phyloP scores from a whole-genome alignment of 106 monocot species.

The Dendrobium huoshanense region DNA sequence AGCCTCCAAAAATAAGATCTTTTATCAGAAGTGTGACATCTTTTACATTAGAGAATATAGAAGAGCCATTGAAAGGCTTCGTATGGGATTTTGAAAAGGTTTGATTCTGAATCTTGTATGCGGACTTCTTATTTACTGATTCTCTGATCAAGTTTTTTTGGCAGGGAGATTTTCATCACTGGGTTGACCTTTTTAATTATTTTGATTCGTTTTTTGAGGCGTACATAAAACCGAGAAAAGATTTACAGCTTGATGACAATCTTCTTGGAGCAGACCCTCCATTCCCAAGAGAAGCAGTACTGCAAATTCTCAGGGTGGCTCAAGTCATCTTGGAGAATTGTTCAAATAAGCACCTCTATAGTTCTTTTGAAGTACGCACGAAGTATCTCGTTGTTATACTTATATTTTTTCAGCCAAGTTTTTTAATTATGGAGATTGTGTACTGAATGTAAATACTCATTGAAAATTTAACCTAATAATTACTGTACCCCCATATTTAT shows the following conservation, averaged over 20 bases:
- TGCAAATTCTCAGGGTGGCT: conserved; percentile 67
- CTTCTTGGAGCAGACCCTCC: conserved; percentile 42
- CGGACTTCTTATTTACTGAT: background rate
- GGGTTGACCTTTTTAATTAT: conserved; percentile 68
- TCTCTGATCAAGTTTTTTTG: conserved; percentile 11
- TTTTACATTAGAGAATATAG: conserved; percentile 45
- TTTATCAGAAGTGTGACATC: conserved; percentile 43
- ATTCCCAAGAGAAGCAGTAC: conserved; percentile 57
- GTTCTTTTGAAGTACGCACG: conserved; percentile 50
- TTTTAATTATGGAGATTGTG: background rate
- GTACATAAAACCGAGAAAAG: conserved; percentile 53
- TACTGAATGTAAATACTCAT: background rate
- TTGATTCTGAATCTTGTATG: conserved; percentile 4
- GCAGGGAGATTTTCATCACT: conserved; percentile 84
- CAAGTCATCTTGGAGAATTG: conserved; percentile 75
- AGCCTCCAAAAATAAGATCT: conserved; percentile 64
- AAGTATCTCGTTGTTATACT: background rate
- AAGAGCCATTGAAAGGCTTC: conserved; percentile 47
- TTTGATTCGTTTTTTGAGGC: conserved; percentile 73
- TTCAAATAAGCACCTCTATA: conserved; percentile 62
- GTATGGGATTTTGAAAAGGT: conserved; percentile 81
- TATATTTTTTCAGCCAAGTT: background rate
- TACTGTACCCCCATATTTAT: background rate
- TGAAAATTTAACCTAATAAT: background rate
- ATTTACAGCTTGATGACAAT: conserved; percentile 51